Evolutionary conservation across 371 early-diverging fungal genomes (phyloP), one percentile per base, ranked within the genome.

Genomic region (Rhizomucor miehei): DNA sequence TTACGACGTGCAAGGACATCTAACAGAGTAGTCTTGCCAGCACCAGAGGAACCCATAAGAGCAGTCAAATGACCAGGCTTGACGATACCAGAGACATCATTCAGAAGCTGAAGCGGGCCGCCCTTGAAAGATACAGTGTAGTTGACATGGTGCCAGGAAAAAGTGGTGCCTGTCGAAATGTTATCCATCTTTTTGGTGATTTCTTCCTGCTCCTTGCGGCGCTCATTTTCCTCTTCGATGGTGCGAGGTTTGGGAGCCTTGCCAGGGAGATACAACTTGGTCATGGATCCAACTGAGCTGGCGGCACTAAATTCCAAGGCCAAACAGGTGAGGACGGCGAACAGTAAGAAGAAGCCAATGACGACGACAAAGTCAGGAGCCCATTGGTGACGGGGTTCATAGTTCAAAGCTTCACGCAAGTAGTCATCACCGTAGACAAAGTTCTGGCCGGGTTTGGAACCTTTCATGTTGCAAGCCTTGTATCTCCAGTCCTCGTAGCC

Each of bases 1-100:
- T 89, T 88, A 57, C 90, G 86, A 56, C 77, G 79, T 16, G 90
- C 86, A 16, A 89, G 70, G 0, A 90, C 77, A 69, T 95, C 93
- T 56, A 92, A 57, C 0, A 93, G 74, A 1, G 93, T 89, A 1
- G 92, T 89, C 69, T 95, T 94, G 44, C 95, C 95, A 20, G 89
- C 86, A 51, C 92, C 92, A 20, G 87, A 85, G 3, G 87, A 78
- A 19, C 92, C 92, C 87, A 93, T 86, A 16, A 93, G 61, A 1
- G 92, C 94, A 1, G 85, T 82, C 70, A 88, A 70, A 29, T 79
- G 75, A 48, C 89, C 89, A 0, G 86, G 84, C 53, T 81, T 79
- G 53, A 87, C 73, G 40, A 80, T 78, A 12, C 76, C 71, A 19
- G 51, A 55, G 39, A 83, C 57, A 21, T 75, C 78, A 53, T 72